These are phyloP conservation scores for Dendrobium chrysotoxum DNA, from an alignment of 106 monocot genomes.

Conservation along the genomic window DNA sequence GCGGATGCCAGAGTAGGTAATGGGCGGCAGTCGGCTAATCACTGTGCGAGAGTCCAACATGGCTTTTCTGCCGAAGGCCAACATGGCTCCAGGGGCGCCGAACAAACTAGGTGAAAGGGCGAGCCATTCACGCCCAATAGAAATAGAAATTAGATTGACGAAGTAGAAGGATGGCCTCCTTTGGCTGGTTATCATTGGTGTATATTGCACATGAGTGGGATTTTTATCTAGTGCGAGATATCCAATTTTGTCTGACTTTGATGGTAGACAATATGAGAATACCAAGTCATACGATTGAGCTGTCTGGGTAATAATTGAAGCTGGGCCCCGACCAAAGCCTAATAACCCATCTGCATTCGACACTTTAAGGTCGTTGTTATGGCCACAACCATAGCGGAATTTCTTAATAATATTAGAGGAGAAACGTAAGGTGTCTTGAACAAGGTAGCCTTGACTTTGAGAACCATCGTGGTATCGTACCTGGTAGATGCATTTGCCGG, in stretches of 20 bases:
- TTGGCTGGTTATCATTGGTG: no score
- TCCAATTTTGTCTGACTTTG: not conserved
- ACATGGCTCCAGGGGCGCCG: no score
- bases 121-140: no score
- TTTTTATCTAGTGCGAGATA: no score
- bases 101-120: no score
- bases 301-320: slow-evolving; percentile 19
- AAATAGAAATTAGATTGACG: no score
- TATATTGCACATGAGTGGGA: no score
- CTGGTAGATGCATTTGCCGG: slow-evolving; percentile 13
- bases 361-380: slow-evolving; percentile 4
- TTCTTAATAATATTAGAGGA: slow-evolving; percentile 6
- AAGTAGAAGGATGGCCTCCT: no score
- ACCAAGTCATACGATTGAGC: slow-evolving; percentile 1
- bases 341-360: not conserved
- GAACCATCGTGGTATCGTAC: slow-evolving; percentile 20
- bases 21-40: slow-evolving; percentile 14
- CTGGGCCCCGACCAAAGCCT: no score
- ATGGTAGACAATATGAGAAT: slow-evolving; percentile 39
- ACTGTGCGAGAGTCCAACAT: no score
- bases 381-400: slow-evolving; percentile 37
- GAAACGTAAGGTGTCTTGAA: not conserved
- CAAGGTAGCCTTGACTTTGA: slow-evolving; percentile 4
- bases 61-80: no score
- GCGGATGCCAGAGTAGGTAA: slow-evolving; percentile 15